Conservation (phyloP, 179 eudicot species). For the Sideroxylon spinosum region DNA sequence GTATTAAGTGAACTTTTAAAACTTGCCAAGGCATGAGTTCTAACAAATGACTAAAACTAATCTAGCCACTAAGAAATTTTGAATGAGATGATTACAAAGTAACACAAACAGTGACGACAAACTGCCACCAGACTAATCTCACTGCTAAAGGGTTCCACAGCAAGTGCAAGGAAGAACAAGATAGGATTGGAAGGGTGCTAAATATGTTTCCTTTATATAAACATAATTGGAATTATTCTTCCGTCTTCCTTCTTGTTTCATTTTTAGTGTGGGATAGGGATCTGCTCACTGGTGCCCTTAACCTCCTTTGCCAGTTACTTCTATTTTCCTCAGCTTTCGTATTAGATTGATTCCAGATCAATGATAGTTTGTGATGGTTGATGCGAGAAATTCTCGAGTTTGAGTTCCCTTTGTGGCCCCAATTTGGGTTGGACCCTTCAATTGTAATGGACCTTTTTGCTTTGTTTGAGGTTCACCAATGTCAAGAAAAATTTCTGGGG, state of each 20-base stretch:
- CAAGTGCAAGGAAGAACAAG: background rate
- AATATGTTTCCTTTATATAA: background rate
- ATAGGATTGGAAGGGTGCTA: background rate
- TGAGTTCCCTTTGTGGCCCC: too few relatives aligned
- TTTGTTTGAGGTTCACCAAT: too few relatives aligned
- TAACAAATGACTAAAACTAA: constrained; percentile 4
- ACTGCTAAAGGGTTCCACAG: background rate
- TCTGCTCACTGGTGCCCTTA: too few relatives aligned
- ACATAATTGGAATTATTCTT: background rate
- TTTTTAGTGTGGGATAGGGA: background rate
- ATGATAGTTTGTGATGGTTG: too few relatives aligned
- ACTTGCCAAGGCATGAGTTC: background rate
- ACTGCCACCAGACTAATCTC: background rate
- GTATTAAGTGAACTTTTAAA: background rate
- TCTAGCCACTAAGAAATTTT: background rate
- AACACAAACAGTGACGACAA: background rate
- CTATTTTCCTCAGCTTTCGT: too few relatives aligned
- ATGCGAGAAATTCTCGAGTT: too few relatives aligned
- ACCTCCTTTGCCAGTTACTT: too few relatives aligned
- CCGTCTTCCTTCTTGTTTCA: background rate
- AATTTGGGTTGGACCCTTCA: too few relatives aligned
- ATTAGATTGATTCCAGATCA: too few relatives aligned
- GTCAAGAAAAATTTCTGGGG: too few relatives aligned
- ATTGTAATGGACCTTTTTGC: too few relatives aligned
- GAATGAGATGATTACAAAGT: background rate